Conservation (phyloP, 2,329 filamentous ascomycete genomes). For the Colletotrichum noveboracense region DNA sequence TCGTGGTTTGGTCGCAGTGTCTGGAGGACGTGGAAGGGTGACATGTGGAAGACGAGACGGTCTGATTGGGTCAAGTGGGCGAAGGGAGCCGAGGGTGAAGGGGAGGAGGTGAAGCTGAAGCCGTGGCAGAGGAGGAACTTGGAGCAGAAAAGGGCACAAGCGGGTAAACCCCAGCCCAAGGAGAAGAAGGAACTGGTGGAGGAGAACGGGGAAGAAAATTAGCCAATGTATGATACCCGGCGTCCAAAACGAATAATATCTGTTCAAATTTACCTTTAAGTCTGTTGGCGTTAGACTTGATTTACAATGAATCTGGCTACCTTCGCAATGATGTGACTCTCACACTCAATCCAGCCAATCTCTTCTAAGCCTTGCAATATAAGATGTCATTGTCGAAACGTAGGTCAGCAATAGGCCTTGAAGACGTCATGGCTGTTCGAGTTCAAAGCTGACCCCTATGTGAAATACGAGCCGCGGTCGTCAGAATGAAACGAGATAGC, state of each 20-base stretch:
- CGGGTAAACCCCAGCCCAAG: background rate
- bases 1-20: conserved; percentile 60
- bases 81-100: conserved; percentile 48
- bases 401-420: too few relatives aligned
- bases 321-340: too few relatives aligned
- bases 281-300: background rate
- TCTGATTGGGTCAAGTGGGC: conserved; percentile 63
- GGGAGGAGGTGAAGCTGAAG: conserved; percentile 16
- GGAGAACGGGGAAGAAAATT: background rate
- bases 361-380: too few relatives aligned
- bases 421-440: too few relatives aligned
- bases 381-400: too few relatives aligned
- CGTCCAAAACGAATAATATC: background rate
- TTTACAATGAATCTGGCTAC: too few relatives aligned
- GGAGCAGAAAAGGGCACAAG: conserved; percentile 6
- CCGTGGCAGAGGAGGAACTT: conserved; percentile 20
- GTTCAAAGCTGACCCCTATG: too few relatives aligned
- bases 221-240: conserved; percentile 21
- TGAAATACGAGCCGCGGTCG: too few relatives aligned
- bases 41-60: conserved; percentile 58
- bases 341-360: too few relatives aligned
- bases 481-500: too few relatives aligned
- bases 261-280: background rate
- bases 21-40: conserved; percentile 64
- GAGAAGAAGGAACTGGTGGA: background rate